A percentile compares a stretch with the other conserved stretches of the same genome.
These are phyloP conservation scores for Talaromyces ruber DNA, from an alignment of 495 filamentous ascomycete species.

Conservation along the genomic window DNA sequence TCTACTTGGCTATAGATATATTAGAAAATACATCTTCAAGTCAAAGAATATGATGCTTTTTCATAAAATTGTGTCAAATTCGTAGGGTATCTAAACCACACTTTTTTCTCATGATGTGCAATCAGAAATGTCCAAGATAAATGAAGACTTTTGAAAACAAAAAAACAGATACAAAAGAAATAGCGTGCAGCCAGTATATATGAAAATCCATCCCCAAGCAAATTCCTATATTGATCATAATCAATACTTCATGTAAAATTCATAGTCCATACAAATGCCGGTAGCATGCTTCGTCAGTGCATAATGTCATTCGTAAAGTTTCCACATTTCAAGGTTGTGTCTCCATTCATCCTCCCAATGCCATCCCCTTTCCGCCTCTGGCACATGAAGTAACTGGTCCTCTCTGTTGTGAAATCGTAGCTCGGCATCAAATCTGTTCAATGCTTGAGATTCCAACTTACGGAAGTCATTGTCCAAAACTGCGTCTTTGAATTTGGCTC, in stretches of 20 bases:
- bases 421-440: conserved; percentile 36
- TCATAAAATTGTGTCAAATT: not conserved
- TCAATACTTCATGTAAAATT: not conserved
- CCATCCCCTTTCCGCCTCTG: conserved; percentile 34
- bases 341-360: conserved; percentile 39
- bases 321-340: conserved; percentile 45
- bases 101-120: too few species aligned
- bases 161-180: conserved; percentile 1
- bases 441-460: conserved; percentile 30
- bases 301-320: conserved; percentile 40
- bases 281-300: not conserved
- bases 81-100: not conserved
- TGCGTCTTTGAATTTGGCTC: conserved; percentile 52
- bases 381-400: conserved; percentile 20
- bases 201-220: not conserved
- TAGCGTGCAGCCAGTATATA: not conserved
- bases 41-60: not conserved
- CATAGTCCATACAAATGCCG: not conserved
- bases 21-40: too few species aligned
- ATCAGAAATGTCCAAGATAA: too few species aligned
- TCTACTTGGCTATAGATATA: not conserved
- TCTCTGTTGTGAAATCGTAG: conserved; percentile 36
- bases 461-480: conserved; percentile 48
- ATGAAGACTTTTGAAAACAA: not conserved
- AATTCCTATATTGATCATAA: not conserved